Percentiles rank a stretch among this genome's conserved stretches.
Conservation (phyloP, 768 basidiomycete genomes). For the Kwoniella mangroviensis region DNA sequence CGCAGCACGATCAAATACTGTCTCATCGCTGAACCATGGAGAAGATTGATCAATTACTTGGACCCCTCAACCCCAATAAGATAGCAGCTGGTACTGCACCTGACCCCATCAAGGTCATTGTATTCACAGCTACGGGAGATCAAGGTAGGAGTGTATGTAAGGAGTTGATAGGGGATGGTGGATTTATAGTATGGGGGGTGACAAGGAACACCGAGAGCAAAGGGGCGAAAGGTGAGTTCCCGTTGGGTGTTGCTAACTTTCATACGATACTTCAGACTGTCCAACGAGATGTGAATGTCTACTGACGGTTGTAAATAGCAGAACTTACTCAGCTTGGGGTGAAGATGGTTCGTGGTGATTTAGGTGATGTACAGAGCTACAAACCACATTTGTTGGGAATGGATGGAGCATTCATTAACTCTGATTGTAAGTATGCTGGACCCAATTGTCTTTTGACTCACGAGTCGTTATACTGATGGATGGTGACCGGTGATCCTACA, state of each 20-base stretch:
- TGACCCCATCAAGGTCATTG: slow-evolving; percentile 12
- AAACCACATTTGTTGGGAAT: slow-evolving; percentile 20
- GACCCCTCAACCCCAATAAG: slow-evolving; percentile 20
- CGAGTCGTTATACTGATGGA: no score
- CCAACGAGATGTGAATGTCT: no score
- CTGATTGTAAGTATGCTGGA: slow-evolving; percentile 30
- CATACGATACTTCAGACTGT: no score
- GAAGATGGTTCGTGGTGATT: slow-evolving; percentile 27
- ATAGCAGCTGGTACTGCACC: slow-evolving; percentile 17
- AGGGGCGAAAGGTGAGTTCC: slow-evolving; percentile 16
- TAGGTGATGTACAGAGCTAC: slow-evolving; percentile 24
- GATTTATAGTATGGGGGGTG: slow-evolving; percentile 21
- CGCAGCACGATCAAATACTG: neutral
- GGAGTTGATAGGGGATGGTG: slow-evolving; percentile 19
- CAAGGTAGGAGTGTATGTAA: slow-evolving; percentile 31
- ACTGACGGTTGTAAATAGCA: neutral
- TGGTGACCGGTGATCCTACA: neutral
- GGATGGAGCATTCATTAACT: slow-evolving; percentile 31
- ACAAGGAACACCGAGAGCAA: slow-evolving; percentile 21
- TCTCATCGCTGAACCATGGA: slow-evolving; percentile 12
- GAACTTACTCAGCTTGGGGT: slow-evolving; percentile 20
- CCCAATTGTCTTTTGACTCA: neutral
- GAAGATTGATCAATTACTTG: slow-evolving; percentile 22
- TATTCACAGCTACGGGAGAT: slow-evolving; percentile 33
- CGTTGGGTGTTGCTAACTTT: neutral